phyloP scores from a whole-genome alignment of 78 protist genomes.

The Emiliania huxleyi region DNA sequence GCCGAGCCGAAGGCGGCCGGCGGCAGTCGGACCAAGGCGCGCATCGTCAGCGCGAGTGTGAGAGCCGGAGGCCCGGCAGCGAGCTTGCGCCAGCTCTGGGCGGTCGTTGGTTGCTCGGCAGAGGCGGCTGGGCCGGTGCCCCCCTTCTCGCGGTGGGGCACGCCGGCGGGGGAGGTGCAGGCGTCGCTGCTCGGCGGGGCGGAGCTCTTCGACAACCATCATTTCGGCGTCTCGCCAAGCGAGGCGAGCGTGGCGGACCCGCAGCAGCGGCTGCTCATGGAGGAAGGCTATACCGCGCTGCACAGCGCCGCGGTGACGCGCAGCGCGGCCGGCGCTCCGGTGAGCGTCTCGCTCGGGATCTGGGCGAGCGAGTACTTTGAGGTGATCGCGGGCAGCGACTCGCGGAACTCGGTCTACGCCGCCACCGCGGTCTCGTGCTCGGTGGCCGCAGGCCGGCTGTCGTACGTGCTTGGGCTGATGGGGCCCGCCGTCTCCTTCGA shows the following conservation, averaged over 20 bases:
- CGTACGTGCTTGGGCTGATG: background rate
- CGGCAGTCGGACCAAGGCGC: no score
- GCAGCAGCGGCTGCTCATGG: conserved; percentile 24
- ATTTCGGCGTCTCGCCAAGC: background rate
- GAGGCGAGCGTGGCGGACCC: conserved; percentile 33
- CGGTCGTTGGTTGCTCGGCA: background rate
- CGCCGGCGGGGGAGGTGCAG: background rate
- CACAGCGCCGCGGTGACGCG: background rate
- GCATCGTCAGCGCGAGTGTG: background rate
- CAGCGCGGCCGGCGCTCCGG: background rate
- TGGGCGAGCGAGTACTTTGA: background rate
- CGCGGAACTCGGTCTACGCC: background rate
- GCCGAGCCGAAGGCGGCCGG: no score
- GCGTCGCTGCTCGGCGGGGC: background rate
- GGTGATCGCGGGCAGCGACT: background rate
- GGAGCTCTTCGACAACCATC: background rate
- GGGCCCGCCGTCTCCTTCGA: background rate
- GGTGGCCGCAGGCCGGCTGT: background rate
- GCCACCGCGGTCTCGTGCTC: background rate
- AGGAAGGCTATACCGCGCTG: background rate
- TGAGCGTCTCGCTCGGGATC: background rate
- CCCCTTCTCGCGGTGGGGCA: background rate
- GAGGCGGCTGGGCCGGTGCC: background rate
- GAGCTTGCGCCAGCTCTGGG: background rate
- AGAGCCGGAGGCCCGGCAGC: background rate